Conservation (phyloP, 495 filamentous ascomycete genomes). For the Penicillium taxi region DNA sequence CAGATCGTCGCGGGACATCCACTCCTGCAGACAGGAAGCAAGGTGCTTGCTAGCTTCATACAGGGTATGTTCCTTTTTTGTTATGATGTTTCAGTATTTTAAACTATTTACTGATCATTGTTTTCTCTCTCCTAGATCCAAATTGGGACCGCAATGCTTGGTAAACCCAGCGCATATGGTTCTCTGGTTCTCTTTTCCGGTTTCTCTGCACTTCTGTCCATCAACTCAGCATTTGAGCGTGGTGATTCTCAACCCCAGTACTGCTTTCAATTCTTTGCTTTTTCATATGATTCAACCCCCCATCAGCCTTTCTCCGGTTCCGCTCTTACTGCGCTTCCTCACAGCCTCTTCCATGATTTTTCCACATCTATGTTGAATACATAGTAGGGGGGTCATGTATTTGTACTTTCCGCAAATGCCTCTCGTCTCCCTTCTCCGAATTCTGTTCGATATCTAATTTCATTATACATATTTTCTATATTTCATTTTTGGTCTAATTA, state of each 20-base stretch:
- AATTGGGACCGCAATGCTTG: constrained; percentile 34
- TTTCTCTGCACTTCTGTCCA: constrained; percentile 9
- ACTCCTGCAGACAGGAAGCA: constrained; percentile 92
- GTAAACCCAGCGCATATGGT: constrained; percentile 13
- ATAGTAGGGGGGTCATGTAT: too few species aligned
- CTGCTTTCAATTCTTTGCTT: not conserved
- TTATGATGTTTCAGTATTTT: not conserved
- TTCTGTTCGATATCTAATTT: too few species aligned
- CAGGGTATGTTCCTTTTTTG: constrained; percentile 58
- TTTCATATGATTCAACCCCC: too few species aligned
- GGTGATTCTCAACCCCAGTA: constrained; percentile 1
- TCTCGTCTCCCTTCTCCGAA: too few species aligned
- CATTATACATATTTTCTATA: too few species aligned
- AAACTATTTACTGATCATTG: constrained; percentile 1
- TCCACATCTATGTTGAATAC: too few species aligned
- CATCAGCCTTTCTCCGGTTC: too few species aligned
- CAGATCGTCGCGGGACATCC: constrained; percentile 98
- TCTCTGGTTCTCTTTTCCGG: not conserved
- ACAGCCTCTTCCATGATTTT: too few species aligned
- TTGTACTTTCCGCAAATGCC: too few species aligned
- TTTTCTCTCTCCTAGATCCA: constrained; percentile 19
- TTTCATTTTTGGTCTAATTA: too few species aligned
- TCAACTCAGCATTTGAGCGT: constrained; percentile 17
- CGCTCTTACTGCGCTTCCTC: constrained; percentile 1
- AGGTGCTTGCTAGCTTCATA: constrained; percentile 90